A percentile compares a stretch with the other conserved stretches of the same genome.
Evolutionary conservation across 2,329 filamentous ascomycete species (phyloP).

Genomic region (Furcasterigmium sp.): DNA sequence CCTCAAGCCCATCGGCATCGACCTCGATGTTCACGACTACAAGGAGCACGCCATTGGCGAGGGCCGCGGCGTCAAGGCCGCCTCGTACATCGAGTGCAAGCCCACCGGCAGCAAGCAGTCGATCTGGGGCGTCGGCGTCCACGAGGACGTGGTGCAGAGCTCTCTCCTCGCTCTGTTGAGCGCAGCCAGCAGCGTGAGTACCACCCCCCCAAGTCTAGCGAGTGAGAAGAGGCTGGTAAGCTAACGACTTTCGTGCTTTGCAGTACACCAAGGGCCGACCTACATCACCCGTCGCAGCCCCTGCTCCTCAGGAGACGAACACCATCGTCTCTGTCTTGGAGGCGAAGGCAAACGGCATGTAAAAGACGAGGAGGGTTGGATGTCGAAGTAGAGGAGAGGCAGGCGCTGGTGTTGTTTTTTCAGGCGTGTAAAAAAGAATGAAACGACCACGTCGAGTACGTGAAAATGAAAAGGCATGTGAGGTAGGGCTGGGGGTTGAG

Average conservation of each 20-base stretch:
- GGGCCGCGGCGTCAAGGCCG: constrained; percentile 82
- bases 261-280: constrained; percentile 71
- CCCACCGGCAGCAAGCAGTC: constrained; percentile 60
- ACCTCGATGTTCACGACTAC: constrained; percentile 89
- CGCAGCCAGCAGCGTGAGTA: constrained; percentile 83
- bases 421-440: too few species aligned
- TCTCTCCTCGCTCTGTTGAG: constrained; percentile 81
- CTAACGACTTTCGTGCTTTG: constrained; percentile 9
- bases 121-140: constrained; percentile 88
- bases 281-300: constrained; percentile 45
- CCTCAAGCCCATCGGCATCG: constrained; percentile 70
- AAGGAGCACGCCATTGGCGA: constrained; percentile 90
- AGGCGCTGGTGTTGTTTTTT: too few species aligned
- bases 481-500: too few species aligned
- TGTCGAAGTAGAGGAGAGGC: too few species aligned
- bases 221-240: constrained; percentile 5
- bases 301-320: constrained; percentile 15
- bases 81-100: constrained; percentile 88
- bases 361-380: constrained; percentile 3
- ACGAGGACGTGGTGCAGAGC: constrained; percentile 88
- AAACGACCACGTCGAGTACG: too few species aligned
- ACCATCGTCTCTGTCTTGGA: constrained; percentile 30
- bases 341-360: constrained; percentile 30
- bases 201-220: constrained; percentile 46
- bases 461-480: too few species aligned